Evolutionary conservation across 495 filamentous ascomycete genomes (phyloP).

Genomic region (Sphaerosporella brunnea): DNA sequence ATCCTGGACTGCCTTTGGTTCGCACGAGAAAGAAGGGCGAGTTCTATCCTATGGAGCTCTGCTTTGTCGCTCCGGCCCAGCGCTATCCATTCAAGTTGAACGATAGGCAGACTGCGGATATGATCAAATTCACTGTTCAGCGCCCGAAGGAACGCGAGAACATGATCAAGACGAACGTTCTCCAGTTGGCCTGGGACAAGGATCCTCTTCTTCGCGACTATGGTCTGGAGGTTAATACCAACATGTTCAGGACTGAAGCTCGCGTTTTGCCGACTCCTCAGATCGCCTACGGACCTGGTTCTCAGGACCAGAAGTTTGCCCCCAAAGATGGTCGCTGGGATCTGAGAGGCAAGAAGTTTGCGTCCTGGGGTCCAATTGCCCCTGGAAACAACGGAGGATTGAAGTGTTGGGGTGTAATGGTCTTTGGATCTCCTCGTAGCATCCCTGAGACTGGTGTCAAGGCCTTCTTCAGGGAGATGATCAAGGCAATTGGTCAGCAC

Average conservation of each 20-base stretch:
- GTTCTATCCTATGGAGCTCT: slow-evolving; percentile 62
- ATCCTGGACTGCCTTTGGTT: slow-evolving; percentile 47
- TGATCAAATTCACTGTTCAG: slow-evolving; percentile 70
- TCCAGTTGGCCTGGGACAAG: slow-evolving; percentile 41
- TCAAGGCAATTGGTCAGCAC: slow-evolving; percentile 45
- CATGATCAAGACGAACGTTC: slow-evolving; percentile 46
- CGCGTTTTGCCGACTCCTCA: slow-evolving; percentile 54
- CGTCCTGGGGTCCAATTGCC: slow-evolving; percentile 31
- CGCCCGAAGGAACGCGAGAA: slow-evolving; percentile 43
- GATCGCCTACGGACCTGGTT: slow-evolving; percentile 41
- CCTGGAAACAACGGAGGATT: slow-evolving; percentile 29
- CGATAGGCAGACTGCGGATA: slow-evolving; percentile 44
- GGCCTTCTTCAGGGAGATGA: slow-evolving; percentile 43
- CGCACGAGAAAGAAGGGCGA: slow-evolving; percentile 47
- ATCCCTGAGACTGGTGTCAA: slow-evolving; percentile 31
- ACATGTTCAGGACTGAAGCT: slow-evolving; percentile 48
- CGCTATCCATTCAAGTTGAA: slow-evolving; percentile 65
- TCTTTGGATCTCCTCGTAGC: slow-evolving; percentile 27
- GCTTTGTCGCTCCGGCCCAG: slow-evolving; percentile 45
- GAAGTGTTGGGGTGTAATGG: slow-evolving; percentile 52
- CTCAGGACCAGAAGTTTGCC: slow-evolving; percentile 7
- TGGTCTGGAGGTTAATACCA: slow-evolving; percentile 44
- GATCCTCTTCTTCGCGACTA: slow-evolving; percentile 53
- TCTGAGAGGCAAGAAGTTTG: slow-evolving; percentile 60
- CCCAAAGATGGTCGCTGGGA: slow-evolving; percentile 56